Percentiles rank a stretch among this genome's conserved stretches.
Conservation (phyloP, 2,329 filamentous ascomycete species). For the Monascus ruber region DNA sequence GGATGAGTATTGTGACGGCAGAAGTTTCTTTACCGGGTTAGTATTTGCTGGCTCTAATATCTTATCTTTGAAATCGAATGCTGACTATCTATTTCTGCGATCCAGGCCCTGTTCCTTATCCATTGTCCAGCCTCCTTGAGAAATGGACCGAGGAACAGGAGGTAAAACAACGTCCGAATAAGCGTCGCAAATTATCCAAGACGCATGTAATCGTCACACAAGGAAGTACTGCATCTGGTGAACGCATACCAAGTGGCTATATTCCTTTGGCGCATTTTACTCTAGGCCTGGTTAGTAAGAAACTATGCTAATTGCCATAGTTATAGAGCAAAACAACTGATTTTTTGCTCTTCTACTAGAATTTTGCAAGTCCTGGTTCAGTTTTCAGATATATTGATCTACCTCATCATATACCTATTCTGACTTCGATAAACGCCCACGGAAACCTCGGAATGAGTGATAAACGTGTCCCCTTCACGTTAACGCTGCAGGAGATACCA, state of each 20-base stretch:
- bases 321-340: background rate
- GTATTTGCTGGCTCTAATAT: background rate
- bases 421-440: too few relatives aligned
- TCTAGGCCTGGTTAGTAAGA: constrained; percentile 19
- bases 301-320: background rate
- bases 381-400: background rate
- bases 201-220: constrained; percentile 9
- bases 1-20: constrained; percentile 8
- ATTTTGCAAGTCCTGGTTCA: background rate
- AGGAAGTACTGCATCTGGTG: constrained; percentile 6
- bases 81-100: constrained; percentile 3
- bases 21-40: constrained; percentile 8
- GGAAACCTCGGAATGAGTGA: too few relatives aligned
- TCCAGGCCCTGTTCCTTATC: constrained; percentile 13
- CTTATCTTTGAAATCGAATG: background rate
- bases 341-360: background rate
- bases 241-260: constrained; percentile 16
- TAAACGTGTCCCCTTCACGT: constrained; percentile 5
- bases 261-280: constrained; percentile 20
- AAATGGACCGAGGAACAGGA: constrained; percentile 5
- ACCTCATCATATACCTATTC: constrained; percentile 9
- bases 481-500: constrained; percentile 12
- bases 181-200: constrained; percentile 21
- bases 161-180: constrained; percentile 12
- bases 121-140: constrained; percentile 13